These are phyloP conservation scores for Exophiala sp. DNA, from an alignment of 2,329 filamentous ascomycete species.

Conservation along the genomic window DNA sequence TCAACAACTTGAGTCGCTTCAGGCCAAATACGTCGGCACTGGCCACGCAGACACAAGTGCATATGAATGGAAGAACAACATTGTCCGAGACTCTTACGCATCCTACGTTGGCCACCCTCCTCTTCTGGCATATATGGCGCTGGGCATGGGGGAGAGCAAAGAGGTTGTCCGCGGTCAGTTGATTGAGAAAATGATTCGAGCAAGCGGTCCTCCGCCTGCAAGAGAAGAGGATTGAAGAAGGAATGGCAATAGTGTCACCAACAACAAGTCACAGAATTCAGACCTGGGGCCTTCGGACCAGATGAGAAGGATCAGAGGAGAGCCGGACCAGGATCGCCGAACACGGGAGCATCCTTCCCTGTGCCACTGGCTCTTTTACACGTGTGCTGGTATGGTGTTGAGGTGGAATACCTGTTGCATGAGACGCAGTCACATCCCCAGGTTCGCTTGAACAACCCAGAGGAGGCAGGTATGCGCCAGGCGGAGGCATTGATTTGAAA, in stretches of 20 bases:
- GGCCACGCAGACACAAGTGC: slow-evolving; percentile 95
- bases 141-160: slow-evolving; percentile 80
- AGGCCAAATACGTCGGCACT: slow-evolving; percentile 92
- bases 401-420: no score
- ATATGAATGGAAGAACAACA: slow-evolving; percentile 96
- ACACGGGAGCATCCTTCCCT: no score
- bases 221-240: slow-evolving; percentile 23
- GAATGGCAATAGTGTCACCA: neutral
- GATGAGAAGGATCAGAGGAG: neutral
- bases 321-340: neutral
- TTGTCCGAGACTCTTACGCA: slow-evolving; percentile 86
- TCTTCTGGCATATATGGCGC: slow-evolving; percentile 80
- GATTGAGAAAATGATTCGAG: slow-evolving; percentile 70
- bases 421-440: no score
- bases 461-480: no score
- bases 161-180: slow-evolving; percentile 76
- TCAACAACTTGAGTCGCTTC: slow-evolving; percentile 94
- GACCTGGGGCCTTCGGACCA: neutral
- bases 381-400: no score
- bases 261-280: neutral
- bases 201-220: slow-evolving; percentile 64
- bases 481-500: no score
- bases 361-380: no score
- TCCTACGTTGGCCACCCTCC: slow-evolving; percentile 87
- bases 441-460: no score